Evolutionary conservation across 108 stramenopile species (phyloP).

Genomic region (Fragilariopsis cylindrus): DNA sequence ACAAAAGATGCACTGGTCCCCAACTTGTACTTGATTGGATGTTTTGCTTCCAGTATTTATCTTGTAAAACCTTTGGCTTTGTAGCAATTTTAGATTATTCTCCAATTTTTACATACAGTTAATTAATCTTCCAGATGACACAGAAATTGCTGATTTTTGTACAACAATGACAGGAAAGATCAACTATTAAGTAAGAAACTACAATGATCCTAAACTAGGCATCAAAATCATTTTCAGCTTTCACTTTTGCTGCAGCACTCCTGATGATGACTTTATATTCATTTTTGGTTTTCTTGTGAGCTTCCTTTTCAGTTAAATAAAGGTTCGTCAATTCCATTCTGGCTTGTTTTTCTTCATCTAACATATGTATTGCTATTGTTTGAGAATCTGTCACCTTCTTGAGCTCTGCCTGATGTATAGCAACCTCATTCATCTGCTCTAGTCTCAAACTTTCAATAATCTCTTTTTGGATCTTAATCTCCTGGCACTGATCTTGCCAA

Average conservation of each 20-base stretch:
- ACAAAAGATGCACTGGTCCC: too few species aligned
- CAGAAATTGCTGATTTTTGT: neutral
- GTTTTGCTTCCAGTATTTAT: too few species aligned
- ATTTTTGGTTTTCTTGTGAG: neutral
- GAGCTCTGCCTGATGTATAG: neutral
- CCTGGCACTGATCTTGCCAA: neutral
- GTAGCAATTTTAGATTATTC: too few species aligned
- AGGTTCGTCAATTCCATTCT: neutral
- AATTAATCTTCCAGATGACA: neutral
- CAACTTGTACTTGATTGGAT: too few species aligned
- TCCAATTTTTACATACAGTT: too few species aligned
- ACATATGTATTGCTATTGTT: neutral
- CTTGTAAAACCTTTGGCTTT: too few species aligned
- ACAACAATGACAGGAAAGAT: neutral
- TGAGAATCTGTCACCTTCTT: neutral
- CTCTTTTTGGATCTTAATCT: neutral
- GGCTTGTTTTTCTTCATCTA: neutral
- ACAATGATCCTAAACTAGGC: neutral
- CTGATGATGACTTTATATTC: neutral
- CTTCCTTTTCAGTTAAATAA: neutral
- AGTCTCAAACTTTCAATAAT: neutral
- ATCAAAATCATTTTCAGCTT: neutral
- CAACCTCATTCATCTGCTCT: neutral
- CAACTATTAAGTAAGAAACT: neutral
- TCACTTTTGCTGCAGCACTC: neutral